Percentiles rank a stretch among this genome's conserved stretches.
Conservation (phyloP, 2,329 filamentous ascomycete species). For the Beauveria sp. region DNA sequence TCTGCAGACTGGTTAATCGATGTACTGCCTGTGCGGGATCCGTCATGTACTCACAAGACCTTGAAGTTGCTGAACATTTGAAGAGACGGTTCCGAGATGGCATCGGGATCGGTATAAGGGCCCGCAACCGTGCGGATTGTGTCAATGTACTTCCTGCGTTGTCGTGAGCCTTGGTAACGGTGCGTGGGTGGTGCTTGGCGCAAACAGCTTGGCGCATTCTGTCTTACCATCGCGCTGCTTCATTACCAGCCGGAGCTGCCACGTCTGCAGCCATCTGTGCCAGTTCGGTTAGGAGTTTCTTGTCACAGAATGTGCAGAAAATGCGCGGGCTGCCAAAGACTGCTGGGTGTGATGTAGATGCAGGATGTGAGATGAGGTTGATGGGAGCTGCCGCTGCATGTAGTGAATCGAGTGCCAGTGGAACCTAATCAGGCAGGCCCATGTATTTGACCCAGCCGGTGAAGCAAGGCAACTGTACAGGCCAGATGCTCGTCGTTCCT, state of each 20-base stretch:
- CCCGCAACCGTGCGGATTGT: constrained; percentile 68
- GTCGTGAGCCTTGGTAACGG: constrained; percentile 12
- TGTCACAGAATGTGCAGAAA: neutral
- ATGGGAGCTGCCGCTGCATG: neutral
- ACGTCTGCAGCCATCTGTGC: constrained; percentile 1
- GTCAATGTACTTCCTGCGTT: constrained; percentile 71
- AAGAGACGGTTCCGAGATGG: constrained; percentile 43
- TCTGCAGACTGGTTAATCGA: constrained; percentile 24
- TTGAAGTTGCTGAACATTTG: constrained; percentile 61
- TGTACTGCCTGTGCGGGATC: neutral
- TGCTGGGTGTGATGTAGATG: neutral
- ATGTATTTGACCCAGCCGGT: too few species aligned
- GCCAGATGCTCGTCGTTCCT: too few species aligned
- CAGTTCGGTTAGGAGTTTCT: neutral
- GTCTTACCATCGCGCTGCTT: constrained; percentile 29
- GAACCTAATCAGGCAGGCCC: neutral
- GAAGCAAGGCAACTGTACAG: too few species aligned
- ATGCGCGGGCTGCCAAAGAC: neutral
- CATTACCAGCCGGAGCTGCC: constrained; percentile 13
- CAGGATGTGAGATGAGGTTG: neutral
- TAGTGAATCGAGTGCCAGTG: neutral
- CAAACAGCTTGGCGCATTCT: neutral
- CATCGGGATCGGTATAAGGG: constrained; percentile 68
- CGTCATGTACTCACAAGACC: constrained; percentile 52
- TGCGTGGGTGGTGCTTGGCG: neutral